These are phyloP conservation scores for Ganoderma resinaceum DNA, from an alignment of 1,284 basidiomycete genomes.

Conservation along the genomic window DNA sequence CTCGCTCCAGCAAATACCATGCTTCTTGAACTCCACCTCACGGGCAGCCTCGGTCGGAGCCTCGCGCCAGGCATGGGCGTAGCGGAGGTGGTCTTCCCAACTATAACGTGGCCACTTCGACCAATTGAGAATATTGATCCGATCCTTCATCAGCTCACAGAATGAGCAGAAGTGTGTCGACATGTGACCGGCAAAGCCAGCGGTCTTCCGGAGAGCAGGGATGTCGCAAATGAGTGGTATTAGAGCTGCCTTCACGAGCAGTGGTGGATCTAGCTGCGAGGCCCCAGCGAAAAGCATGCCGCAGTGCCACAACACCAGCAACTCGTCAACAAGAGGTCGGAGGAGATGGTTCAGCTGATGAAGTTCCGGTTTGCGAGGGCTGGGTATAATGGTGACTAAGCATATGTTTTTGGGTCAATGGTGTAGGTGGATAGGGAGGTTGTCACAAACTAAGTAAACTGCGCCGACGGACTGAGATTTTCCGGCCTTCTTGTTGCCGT, in stretches of 20 bases:
- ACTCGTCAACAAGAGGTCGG: conserved; percentile 28
- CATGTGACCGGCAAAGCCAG: conserved; percentile 17
- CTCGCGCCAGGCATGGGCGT: conserved; percentile 40
- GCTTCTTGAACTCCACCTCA: conserved; percentile 33
- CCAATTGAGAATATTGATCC: conserved; percentile 12
- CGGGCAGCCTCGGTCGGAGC: conserved; percentile 30
- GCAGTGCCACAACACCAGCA: conserved; percentile 26
- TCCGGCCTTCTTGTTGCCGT: conserved; percentile 25
- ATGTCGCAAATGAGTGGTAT: conserved; percentile 20
- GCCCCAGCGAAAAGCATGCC: conserved; percentile 17
- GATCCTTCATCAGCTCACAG: conserved; percentile 19
- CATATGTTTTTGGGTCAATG: conserved; percentile 33
- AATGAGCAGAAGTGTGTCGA: conserved; percentile 28
- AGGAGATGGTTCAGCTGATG: conserved; percentile 31
- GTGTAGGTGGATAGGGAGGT: conserved; percentile 25
- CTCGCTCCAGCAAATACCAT: conserved; percentile 45
- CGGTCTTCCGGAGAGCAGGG: conserved; percentile 20
- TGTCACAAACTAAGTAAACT: conserved; percentile 18
- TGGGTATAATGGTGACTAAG: conserved; percentile 10
- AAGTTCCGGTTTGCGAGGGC: conserved; percentile 11
- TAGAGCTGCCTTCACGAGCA: conserved; percentile 18
- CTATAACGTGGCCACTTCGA: conserved; percentile 11
- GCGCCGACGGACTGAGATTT: conserved; percentile 23
- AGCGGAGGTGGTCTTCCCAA: conserved; percentile 12
- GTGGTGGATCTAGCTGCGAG: conserved; percentile 4